Evolutionary conservation across 1,139 yeast species (phyloP).

Genomic region (Saccharomyces hybrid): DNA sequence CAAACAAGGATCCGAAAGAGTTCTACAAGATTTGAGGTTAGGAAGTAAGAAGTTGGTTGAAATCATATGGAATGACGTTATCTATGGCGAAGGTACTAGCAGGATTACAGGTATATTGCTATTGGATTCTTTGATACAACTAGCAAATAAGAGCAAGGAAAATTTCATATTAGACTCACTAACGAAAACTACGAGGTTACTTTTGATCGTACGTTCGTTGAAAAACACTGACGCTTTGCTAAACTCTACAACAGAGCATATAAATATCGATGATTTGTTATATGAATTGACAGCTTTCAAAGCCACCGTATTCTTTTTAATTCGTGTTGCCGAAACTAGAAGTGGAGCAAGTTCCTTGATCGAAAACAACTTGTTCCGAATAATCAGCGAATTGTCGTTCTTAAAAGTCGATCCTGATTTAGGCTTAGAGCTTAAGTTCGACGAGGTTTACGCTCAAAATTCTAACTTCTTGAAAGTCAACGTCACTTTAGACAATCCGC

Average conservation of each 20-base stretch:
- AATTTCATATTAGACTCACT: conserved; percentile 54
- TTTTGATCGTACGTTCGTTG: conserved; percentile 58
- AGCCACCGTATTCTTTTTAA: conserved; percentile 58
- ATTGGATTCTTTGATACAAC: conserved; percentile 59
- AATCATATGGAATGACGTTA: conserved; percentile 67
- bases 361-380: conserved; percentile 64
- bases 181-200: conserved; percentile 57
- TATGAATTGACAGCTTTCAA: conserved; percentile 75
- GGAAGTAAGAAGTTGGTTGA: conserved; percentile 58
- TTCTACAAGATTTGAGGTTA: conserved; percentile 47
- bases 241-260: conserved; percentile 31
- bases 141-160: conserved; percentile 46
- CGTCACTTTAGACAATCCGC: conserved; percentile 47
- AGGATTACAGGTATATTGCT: conserved; percentile 71
- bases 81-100: conserved; percentile 70
- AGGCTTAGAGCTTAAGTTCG: conserved; percentile 47
- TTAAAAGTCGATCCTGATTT: conserved; percentile 71
- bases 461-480: conserved; percentile 36
- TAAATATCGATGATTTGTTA: conserved; percentile 46
- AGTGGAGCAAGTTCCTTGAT: conserved; percentile 69
- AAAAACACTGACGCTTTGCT: conserved; percentile 63
- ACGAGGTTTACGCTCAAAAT: conserved; percentile 30
- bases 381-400: conserved; percentile 51
- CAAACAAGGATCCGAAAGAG: conserved; percentile 38
- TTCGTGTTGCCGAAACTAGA: conserved; percentile 69